phyloP scores from a whole-genome alignment of 345 rosid species.

The Mallotus nudiflorus region DNA sequence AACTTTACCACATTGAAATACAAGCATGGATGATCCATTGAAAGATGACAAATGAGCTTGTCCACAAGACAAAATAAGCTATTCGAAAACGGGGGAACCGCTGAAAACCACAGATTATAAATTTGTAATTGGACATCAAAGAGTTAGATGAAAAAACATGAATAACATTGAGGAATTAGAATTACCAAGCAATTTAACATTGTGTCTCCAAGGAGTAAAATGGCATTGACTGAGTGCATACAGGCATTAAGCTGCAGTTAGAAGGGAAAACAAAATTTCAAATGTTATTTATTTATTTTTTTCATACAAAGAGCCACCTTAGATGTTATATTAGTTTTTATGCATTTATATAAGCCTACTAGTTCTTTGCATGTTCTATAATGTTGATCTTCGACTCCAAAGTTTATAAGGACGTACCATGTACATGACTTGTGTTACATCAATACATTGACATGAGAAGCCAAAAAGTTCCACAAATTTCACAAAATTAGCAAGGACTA shows the following conservation, averaged over 20 bases:
- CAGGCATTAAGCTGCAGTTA: constrained; percentile 63
- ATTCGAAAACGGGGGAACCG: constrained; percentile 81
- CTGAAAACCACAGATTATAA: constrained; percentile 41
- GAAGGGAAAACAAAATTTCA: constrained; percentile 4
- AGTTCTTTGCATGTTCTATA: not conserved
- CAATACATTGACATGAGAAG: not conserved
- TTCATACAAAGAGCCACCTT: constrained; percentile 1
- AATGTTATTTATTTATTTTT: constrained; percentile 15
- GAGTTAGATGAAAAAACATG: not conserved
- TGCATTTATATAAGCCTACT: no score
- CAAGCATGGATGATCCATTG: constrained; percentile 95
- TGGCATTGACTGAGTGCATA: constrained; percentile 80
- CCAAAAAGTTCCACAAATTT: no score
- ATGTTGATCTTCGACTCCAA: not conserved
- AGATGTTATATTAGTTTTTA: not conserved
- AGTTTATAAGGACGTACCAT: not conserved
- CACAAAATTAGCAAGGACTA: no score
- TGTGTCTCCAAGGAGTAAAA: constrained; percentile 78
- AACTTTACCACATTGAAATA: constrained; percentile 60
- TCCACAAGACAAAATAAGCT: constrained; percentile 75
- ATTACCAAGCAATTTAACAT: constrained; percentile 74
- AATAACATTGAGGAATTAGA: not conserved
- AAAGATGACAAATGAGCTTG: constrained; percentile 58
- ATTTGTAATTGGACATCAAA: not conserved
- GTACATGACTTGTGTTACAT: constrained; percentile 3